Base-by-base conservation (phyloP, 179 eudicot genomes). In the Spinacia oleracea region DNA sequence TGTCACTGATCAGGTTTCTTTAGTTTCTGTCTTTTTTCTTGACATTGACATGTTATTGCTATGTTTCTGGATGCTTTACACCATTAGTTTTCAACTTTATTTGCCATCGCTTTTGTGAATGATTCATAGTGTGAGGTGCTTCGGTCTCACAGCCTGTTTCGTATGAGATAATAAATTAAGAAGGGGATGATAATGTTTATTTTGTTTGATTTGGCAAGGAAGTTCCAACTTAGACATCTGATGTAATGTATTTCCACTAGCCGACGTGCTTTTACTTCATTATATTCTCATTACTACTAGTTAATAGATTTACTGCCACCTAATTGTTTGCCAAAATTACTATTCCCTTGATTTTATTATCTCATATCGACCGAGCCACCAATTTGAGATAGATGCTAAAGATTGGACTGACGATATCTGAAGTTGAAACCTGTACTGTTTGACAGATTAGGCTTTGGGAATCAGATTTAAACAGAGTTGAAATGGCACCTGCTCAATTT, bases 371-470 rank as follows among this genome's bases (percentile, higher is more conserved):
- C 1, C 25, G 11, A 15, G 27, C 71, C 2, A 7, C 27, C 7
- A 46, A 23, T 45, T 18, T 14, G 3, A 5, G 18, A 43, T 25
- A n/a, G 25, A 25, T 77, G 42, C 50, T 59, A n/a, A 20, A 27
- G 10, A 8, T 42, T 45, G 42, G 60, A 40, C 65, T 59, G 60
- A 29, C 15, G 53, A 53, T 67, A 63, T 63, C 70, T 86, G 62
- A 80, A 77, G 43, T 69, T 32, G 55, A 10, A 27, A 60, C 23
- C 72, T 70, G 51, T 78, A 42, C 59, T 50, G 43, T 78, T 34
- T 79, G 48, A 79, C 99, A 96, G 98, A 90, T 96, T 59, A 88
- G 99, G 85, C 82, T 96, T 80, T 96, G 99, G 99, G 98, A 96
- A 86, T 89, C 98, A 6, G 98, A 93, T 86, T 73, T 89, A 82